Base-by-base conservation (phyloP, 208 protist genomes). In the Trypanosoma mega region DNA sequence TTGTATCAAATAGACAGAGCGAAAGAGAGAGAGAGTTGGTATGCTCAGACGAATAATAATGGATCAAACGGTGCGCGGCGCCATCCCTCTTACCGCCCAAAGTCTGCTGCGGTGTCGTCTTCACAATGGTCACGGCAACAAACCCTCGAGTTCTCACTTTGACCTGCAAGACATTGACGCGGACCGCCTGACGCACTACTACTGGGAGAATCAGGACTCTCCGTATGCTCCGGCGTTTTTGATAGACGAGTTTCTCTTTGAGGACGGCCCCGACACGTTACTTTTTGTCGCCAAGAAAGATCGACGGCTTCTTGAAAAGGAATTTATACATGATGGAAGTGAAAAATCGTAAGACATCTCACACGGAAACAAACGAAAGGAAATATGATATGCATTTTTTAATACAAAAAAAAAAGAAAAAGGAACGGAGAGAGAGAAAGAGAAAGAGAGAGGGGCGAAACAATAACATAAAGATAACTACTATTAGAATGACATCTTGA, bases 151-250 rank as follows among this genome's bases (percentile, higher is more conserved):
- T 16, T 63, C 36, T 1, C 56, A 85, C 55, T 94, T 94, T 62
- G 87, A 94, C 26, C 37, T 90, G 6, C 82, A 92, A 23, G 87
- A 94, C 49, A 73, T 94, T 33, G 74, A 91, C 36, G 76, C 77
- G 3, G 72, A 82, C 44, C 73, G 79, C 5, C 82, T 94, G 11
- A 88, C 74, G 0, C 84, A 94, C 56, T 80, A 78, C 45, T 94
- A 88, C 60, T 94, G 87, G 85, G 77, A 79, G 7, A 60, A 80
- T 58, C n/a, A 52, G 34, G 31, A 67, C 21, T 68, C 73, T 2
- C 76, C 78, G 14, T 88, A 85, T 55, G 63, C 68, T 14, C 37
- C 54, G 30, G n/a, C 29, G 16, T 34, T 68, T 33, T 23, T 80
- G 18, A 56, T 80, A 11, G 63, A 58, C 37, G 68, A 69, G 45